Evolutionary conservation across 1,284 basidiomycete species (phyloP).

Genomic region (Leucocoprinus gongylophorus): DNA sequence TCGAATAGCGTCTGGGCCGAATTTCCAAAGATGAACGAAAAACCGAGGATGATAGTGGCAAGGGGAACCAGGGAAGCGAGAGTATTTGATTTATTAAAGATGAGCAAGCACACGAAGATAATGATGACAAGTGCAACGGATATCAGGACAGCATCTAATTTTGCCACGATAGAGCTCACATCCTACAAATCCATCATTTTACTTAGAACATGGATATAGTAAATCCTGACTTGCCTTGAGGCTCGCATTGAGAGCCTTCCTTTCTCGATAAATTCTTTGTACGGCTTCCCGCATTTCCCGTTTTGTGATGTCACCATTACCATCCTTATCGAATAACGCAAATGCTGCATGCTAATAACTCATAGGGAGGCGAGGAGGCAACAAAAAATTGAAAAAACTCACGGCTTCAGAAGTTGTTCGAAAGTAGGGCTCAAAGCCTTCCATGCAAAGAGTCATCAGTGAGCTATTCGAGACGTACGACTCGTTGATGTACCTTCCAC

Average conservation of each 20-base stretch:
- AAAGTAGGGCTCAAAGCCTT: slow-evolving; percentile 77
- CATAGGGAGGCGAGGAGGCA: slow-evolving; percentile 9
- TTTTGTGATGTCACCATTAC: slow-evolving; percentile 76
- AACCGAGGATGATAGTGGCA: slow-evolving; percentile 73
- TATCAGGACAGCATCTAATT: slow-evolving; percentile 69
- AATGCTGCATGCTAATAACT: slow-evolving; percentile 58
- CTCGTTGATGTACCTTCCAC: slow-evolving; percentile 47
- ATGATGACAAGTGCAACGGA: slow-evolving; percentile 53
- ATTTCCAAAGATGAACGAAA: slow-evolving; percentile 79
- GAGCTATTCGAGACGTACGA: neutral
- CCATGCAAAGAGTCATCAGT: slow-evolving; percentile 3
- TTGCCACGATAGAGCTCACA: slow-evolving; percentile 64
- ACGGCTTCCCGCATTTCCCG: slow-evolving; percentile 82
- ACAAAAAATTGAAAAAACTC: slow-evolving; percentile 22
- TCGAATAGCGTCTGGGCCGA: slow-evolving; percentile 79
- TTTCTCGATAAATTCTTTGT: slow-evolving; percentile 74
- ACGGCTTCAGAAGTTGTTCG: slow-evolving; percentile 64
- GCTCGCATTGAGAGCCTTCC: slow-evolving; percentile 65
- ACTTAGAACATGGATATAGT: slow-evolving; percentile 2
- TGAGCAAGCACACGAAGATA: slow-evolving; percentile 70
- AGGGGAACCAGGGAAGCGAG: slow-evolving; percentile 75
- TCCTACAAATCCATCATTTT: slow-evolving; percentile 36
- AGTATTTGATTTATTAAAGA: slow-evolving; percentile 68
- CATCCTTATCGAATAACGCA: slow-evolving; percentile 74
- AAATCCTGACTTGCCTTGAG: slow-evolving; percentile 47